Percentiles rank a stretch among this genome's conserved stretches.
Evolutionary conservation across 2,329 filamentous ascomycete genomes (phyloP).

Genomic region (Zalaria obscura): DNA sequence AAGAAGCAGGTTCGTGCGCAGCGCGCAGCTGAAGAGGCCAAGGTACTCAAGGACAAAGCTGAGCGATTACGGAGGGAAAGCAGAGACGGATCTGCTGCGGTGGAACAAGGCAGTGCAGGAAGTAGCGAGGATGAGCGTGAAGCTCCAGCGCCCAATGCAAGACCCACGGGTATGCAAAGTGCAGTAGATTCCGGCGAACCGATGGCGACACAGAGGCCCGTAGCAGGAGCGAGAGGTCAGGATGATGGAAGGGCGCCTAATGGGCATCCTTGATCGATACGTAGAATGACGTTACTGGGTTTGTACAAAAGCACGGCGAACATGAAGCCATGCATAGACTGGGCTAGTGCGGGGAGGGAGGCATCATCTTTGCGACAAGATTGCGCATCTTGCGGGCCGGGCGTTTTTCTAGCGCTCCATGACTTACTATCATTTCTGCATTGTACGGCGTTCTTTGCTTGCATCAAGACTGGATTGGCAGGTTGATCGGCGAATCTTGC

Average conservation of each 20-base stretch:
- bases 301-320: no score
- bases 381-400: no score
- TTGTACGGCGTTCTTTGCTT: no score
- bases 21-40: conserved; percentile 34
- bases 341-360: no score
- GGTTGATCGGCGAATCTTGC: no score
- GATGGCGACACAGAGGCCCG: conserved; percentile 2
- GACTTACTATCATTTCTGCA: no score
- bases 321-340: no score
- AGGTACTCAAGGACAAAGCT: conserved; percentile 34
- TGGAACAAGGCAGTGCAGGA: conserved; percentile 15
- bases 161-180: conserved; percentile 5
- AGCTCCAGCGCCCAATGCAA: neutral
- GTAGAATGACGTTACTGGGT: no score
- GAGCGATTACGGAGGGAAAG: conserved; percentile 33
- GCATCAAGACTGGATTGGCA: no score
- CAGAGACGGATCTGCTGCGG: conserved; percentile 9
- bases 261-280: conserved; percentile 10
- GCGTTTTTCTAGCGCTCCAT: no score
- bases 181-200: conserved; percentile 3
- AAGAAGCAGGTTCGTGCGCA: conserved; percentile 38
- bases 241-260: conserved; percentile 6
- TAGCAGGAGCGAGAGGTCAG: conserved; percentile 3
- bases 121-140: conserved; percentile 21
- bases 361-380: no score